Evolutionary conservation across 2,329 filamentous ascomycete species (phyloP).

Genomic region (Erysiphe pisi): DNA sequence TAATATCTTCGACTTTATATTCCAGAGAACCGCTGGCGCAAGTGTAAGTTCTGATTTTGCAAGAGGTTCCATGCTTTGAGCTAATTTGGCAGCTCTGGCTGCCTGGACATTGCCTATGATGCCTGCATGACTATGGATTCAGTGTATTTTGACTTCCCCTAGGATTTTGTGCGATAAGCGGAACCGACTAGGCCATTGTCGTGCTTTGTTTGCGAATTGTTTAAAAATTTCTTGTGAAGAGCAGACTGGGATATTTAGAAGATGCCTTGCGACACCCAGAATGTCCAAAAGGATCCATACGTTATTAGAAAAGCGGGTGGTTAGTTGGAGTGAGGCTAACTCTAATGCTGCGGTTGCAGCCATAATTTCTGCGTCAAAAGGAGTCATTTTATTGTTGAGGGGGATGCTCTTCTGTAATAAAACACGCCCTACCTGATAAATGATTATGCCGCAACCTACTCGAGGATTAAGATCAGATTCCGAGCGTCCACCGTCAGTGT

Average conservation of each 20-base stretch:
- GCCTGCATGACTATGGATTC: background rate
- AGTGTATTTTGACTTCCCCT: constrained; percentile 13
- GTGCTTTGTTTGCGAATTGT: background rate
- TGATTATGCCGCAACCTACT: background rate
- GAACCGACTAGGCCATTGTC: background rate
- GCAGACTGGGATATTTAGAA: background rate
- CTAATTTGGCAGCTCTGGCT: background rate
- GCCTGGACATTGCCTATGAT: background rate
- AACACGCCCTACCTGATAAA: background rate
- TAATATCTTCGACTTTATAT: background rate
- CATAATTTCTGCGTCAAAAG: background rate
- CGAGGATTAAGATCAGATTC: background rate
- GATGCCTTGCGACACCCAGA: background rate
- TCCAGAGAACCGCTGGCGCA: background rate
- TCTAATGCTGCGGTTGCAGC: background rate
- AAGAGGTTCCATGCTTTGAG: background rate
- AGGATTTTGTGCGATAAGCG: background rate
- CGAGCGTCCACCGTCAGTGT: background rate
- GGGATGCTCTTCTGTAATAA: too few species aligned
- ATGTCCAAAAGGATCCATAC: background rate
- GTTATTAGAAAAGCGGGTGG: background rate
- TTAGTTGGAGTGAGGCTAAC: background rate
- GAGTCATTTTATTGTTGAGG: background rate
- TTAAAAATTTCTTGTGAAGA: background rate
- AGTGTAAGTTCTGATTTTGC: background rate